These are phyloP conservation scores for Rhizopus stolonifer DNA, from an alignment of 371 early-diverging fungal species.

Conservation along the genomic window DNA sequence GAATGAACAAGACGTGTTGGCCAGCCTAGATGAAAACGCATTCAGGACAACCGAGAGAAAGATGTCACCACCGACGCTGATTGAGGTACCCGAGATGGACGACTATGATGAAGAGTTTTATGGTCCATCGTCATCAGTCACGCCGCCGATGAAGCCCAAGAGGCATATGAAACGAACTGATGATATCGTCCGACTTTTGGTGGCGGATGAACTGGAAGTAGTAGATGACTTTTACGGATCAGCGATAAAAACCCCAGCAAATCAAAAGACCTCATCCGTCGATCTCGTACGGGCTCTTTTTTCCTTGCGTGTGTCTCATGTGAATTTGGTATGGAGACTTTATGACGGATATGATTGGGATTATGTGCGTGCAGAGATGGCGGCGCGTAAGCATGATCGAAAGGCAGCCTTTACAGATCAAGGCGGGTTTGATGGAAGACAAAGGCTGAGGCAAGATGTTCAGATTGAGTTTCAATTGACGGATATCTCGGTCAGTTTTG, in stretches of 20 bases:
- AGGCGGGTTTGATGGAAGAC: constrained; percentile 8
- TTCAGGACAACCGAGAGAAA: constrained; percentile 29
- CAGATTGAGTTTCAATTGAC: constrained; percentile 61
- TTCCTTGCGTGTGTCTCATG: constrained; percentile 55
- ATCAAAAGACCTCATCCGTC: constrained; percentile 31
- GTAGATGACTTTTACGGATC: constrained; percentile 64
- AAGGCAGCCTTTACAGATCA: neutral
- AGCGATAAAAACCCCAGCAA: constrained; percentile 13
- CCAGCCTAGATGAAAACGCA: constrained; percentile 63
- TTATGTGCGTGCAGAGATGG: constrained; percentile 24
- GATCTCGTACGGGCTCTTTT: constrained; percentile 34
- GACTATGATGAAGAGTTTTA: constrained; percentile 57
- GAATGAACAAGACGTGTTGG: constrained; percentile 35
- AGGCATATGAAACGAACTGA: constrained; percentile 10
- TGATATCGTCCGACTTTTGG: constrained; percentile 13
- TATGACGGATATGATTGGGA: constrained; percentile 66
- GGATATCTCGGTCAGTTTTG: constrained; percentile 54
- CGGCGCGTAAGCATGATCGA: constrained; percentile 3
- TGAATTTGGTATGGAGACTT: constrained; percentile 61
- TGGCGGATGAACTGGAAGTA: constrained; percentile 43
- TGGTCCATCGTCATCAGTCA: constrained; percentile 1
- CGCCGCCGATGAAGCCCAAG: neutral
- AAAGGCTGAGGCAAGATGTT: neutral
- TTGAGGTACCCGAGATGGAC: constrained; percentile 19
- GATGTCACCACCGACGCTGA: constrained; percentile 15